Percentiles rank a stretch among this genome's conserved stretches.
These are phyloP conservation scores for Moringa oleifera DNA, from an alignment of 345 rosid genomes.

Conservation along the genomic window DNA sequence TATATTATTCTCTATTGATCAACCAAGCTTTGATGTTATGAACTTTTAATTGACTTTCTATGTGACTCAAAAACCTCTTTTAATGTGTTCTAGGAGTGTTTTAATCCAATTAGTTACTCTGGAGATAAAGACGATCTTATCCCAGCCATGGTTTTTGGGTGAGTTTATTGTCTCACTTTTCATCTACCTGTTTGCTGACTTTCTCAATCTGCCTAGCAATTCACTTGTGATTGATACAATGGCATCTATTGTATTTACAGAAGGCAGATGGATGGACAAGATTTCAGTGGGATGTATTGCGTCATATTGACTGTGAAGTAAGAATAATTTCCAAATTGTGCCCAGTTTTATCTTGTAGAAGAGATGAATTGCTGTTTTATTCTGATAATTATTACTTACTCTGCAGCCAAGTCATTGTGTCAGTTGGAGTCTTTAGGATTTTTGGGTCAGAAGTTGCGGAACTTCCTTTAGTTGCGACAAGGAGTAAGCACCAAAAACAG, in stretches of 20 bases:
- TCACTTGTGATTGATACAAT: not conserved
- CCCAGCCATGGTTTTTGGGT: slow-evolving; percentile 86
- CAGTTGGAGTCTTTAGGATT: slow-evolving; percentile 70
- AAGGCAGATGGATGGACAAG: slow-evolving; percentile 55
- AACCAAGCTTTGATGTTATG: not conserved
- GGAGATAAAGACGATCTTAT: slow-evolving; percentile 64
- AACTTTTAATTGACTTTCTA: slow-evolving; percentile 15
- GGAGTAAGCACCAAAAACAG: slow-evolving; percentile 59
- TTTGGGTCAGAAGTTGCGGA: slow-evolving; percentile 88
- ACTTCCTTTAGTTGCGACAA: slow-evolving; percentile 88
- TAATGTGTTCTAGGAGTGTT: slow-evolving; percentile 52
- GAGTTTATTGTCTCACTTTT: slow-evolving; percentile 22
- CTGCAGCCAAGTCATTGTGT: slow-evolving; percentile 73
- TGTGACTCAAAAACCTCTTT: not conserved
- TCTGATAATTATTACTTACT: slow-evolving; percentile 9
- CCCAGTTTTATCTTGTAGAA: not conserved
- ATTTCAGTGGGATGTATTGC: slow-evolving; percentile 82
- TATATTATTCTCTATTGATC: not conserved
- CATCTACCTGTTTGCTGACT: not conserved
- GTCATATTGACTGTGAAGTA: slow-evolving; percentile 78
- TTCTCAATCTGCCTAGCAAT: not conserved
- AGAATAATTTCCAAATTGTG: slow-evolving; percentile 20
- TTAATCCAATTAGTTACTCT: slow-evolving; percentile 76
- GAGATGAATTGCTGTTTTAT: not conserved
- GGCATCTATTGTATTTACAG: slow-evolving; percentile 28